Conservation (phyloP, 768 basidiomycete species). For the Mycena pura region DNA sequence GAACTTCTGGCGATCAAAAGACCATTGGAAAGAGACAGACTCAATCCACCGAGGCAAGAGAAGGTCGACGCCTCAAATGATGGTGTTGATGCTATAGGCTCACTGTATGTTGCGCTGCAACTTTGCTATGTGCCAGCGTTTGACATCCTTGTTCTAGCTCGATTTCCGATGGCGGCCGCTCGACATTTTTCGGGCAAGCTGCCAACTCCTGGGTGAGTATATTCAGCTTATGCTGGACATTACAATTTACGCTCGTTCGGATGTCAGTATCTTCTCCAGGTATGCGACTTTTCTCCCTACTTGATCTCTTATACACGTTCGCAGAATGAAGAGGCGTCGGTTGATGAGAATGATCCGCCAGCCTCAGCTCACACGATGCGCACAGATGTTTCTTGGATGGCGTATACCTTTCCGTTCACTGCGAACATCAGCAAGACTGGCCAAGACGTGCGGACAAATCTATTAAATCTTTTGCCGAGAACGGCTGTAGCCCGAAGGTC, state of each 20-base stretch:
- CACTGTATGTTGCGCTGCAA: constrained; percentile 50
- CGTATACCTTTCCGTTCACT: constrained; percentile 65
- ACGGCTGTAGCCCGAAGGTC: constrained; percentile 37
- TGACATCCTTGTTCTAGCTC: constrained; percentile 46
- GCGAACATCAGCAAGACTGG: constrained; percentile 49
- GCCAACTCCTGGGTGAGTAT: constrained; percentile 72
- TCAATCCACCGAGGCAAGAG: constrained; percentile 48
- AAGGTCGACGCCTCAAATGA: constrained; percentile 60
- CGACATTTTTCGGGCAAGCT: constrained; percentile 69
- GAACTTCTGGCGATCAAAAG: constrained; percentile 70
- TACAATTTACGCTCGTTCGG: not conserved
- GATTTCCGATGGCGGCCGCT: constrained; percentile 65
- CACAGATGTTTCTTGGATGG: constrained; percentile 63
- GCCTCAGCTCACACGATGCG: constrained; percentile 51
- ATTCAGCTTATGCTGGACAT: not conserved
- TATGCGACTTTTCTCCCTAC: constrained; percentile 32
- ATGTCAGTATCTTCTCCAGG: constrained; percentile 68
- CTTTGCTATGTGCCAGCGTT: constrained; percentile 12
- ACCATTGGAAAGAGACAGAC: constrained; percentile 53
- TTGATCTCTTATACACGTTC: constrained; percentile 10
- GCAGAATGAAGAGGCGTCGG: constrained; percentile 65
- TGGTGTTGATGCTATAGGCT: constrained; percentile 68
- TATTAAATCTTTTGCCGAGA: constrained; percentile 56
- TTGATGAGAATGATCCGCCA: constrained; percentile 53
- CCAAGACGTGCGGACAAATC: constrained; percentile 49